phyloP scores from a whole-genome alignment of 441 rosid species.

The Pelargonium cotyledonis region DNA sequence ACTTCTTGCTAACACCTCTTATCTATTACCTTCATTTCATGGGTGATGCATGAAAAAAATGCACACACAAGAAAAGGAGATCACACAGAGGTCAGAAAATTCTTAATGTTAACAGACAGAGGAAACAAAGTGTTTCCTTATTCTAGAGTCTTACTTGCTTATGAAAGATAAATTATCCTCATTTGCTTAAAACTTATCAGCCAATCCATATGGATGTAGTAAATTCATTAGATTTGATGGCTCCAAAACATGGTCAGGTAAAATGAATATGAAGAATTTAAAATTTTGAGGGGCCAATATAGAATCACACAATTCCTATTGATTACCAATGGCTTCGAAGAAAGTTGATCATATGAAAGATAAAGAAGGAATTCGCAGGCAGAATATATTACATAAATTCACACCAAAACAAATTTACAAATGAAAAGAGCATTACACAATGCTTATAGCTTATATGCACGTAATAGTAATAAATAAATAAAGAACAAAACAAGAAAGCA shows the following conservation, averaged over 20 bases:
- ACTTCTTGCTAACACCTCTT: no score
- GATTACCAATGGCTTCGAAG: neutral
- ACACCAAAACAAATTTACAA: neutral
- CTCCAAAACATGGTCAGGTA: neutral
- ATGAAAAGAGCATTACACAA: neutral
- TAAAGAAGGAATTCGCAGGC: neutral
- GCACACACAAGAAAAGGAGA: no score
- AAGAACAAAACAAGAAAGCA: slow-evolving; percentile 9
- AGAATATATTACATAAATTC: no score
- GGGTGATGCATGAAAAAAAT: no score
- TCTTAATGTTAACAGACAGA: no score
- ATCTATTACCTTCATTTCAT: no score
- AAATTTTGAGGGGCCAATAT: no score
- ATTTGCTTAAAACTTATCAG: neutral
- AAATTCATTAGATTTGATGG: neutral
- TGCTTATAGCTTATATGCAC: neutral
- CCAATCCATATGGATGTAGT: neutral
- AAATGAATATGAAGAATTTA: no score
- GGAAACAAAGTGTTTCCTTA: neutral
- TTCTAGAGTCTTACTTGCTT: neutral
- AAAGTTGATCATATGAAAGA: neutral
- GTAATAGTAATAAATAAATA: no score
- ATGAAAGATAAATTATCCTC: neutral
- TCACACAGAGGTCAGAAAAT: no score
- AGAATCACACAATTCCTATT: no score